These are phyloP conservation scores for Salmacisia buchloeana DNA, from an alignment of 1,284 basidiomycete species.

Conservation along the genomic window DNA sequence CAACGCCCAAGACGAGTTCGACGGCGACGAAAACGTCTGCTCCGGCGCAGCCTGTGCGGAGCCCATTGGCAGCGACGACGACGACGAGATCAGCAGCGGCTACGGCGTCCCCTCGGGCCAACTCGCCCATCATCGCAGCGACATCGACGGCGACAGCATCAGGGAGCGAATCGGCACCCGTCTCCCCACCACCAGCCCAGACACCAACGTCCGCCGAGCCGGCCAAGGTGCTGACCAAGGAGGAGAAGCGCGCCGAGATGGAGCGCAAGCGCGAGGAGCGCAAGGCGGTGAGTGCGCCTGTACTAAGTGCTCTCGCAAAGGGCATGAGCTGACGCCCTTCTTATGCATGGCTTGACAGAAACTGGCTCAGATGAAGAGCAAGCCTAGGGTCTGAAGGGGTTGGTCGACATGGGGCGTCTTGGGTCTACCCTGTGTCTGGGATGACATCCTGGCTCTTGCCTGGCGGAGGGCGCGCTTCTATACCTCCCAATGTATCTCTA, in stretches of 20 bases:
- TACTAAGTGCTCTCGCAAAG: too few relatives aligned
- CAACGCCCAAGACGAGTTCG: not conserved
- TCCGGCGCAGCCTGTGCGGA: not conserved
- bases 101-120: not conserved
- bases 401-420: too few relatives aligned
- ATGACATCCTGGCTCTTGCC: too few relatives aligned
- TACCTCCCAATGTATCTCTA: too few relatives aligned
- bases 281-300: slow-evolving; percentile 8
- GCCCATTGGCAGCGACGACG: not conserved
- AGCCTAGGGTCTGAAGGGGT: too few relatives aligned
- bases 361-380: too few relatives aligned
- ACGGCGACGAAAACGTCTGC: not conserved
- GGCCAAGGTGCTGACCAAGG: slow-evolving; percentile 23
- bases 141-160: slow-evolving; percentile 38
- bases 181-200: slow-evolving; percentile 19
- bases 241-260: slow-evolving; percentile 37
- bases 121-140: not conserved
- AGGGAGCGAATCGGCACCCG: slow-evolving; percentile 37
- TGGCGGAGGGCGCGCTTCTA: too few relatives aligned
- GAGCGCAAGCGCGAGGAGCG: slow-evolving; percentile 36
- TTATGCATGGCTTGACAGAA: too few relatives aligned
- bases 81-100: not conserved
- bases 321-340: too few relatives aligned
- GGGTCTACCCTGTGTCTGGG: too few relatives aligned
- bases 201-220: slow-evolving; percentile 15